Percentiles rank a stretch among this genome's conserved stretches.
Conservation (phyloP, 2,329 filamentous ascomycete genomes). For the Hawksworthiomyces lignivorus region DNA sequence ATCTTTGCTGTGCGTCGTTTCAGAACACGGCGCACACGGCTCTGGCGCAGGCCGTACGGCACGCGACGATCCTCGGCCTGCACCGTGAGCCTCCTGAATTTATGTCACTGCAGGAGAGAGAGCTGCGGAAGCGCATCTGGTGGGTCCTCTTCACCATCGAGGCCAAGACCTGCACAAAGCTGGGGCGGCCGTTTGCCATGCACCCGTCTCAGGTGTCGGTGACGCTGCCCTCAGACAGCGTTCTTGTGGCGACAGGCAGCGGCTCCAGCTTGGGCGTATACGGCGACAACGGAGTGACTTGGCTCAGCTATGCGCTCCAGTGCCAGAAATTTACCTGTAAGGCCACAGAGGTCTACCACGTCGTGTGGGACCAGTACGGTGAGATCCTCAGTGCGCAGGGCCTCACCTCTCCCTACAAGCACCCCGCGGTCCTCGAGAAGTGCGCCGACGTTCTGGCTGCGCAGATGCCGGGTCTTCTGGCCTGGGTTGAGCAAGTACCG, state of each 20-base stretch:
- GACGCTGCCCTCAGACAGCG: conserved; percentile 30
- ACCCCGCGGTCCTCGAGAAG: conserved; percentile 2
- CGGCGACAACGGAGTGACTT: too few relatives aligned
- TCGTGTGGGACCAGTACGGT: background rate
- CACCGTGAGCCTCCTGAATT: conserved; percentile 35
- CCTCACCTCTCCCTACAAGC: background rate
- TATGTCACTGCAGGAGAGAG: conserved; percentile 26
- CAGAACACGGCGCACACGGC: conserved; percentile 39
- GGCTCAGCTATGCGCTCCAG: conserved; percentile 30
- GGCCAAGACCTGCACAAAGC: conserved; percentile 36
- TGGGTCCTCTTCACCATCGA: conserved; percentile 44
- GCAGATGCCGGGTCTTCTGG: background rate
- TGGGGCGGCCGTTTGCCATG: conserved; percentile 36
- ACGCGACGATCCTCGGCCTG: conserved; percentile 38
- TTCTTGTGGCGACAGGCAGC: too few relatives aligned
- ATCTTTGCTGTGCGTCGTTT: conserved; percentile 39
- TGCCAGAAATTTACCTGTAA: conserved; percentile 27
- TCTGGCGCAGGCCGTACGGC: conserved; percentile 32
- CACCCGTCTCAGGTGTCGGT: conserved; percentile 27
- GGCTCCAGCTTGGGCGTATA: conserved; percentile 17
- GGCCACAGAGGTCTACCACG: conserved; percentile 22
- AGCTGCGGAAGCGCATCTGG: conserved; percentile 44
- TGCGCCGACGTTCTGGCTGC: conserved; percentile 3
- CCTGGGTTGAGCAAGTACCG: conserved; percentile 2
- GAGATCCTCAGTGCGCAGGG: background rate